A percentile compares a stretch with the other conserved stretches of the same genome.
Evolutionary conservation across 208 protist genomes (phyloP).

Genomic region (Wallacemonas sp.): DNA sequence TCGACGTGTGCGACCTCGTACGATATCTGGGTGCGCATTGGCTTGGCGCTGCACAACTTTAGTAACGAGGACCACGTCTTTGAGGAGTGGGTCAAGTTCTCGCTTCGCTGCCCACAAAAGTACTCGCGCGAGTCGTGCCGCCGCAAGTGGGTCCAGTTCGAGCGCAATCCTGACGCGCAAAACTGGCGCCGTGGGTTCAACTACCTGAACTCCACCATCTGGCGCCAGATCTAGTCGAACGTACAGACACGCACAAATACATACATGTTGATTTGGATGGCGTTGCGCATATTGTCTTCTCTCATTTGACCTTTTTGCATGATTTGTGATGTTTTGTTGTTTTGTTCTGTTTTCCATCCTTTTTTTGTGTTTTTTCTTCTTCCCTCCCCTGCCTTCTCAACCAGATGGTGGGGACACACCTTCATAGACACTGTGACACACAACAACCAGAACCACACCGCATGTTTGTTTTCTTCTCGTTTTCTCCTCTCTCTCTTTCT

Average conservation of each 20-base stretch:
- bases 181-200: conserved; percentile 88
- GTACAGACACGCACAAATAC: too few relatives aligned
- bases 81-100: conserved; percentile 88
- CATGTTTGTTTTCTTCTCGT: too few relatives aligned
- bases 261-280: too few relatives aligned
- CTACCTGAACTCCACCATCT: conserved; percentile 79
- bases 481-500: not conserved
- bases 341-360: not conserved
- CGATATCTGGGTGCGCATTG: conserved; percentile 82
- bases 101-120: conserved; percentile 73
- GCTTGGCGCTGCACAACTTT: conserved; percentile 86
- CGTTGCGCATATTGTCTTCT: too few relatives aligned
- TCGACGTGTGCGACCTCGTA: conserved; percentile 63
- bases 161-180: conserved; percentile 79
- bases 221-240: conserved; percentile 42
- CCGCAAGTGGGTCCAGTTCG: conserved; percentile 84
- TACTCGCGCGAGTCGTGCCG: conserved; percentile 76
- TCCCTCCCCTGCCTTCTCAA: not conserved
- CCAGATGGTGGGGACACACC: too few relatives aligned
- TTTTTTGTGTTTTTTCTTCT: not conserved
- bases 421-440: too few relatives aligned
- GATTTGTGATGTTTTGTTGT: not conserved
- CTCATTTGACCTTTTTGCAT: not conserved
- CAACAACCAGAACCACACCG: too few relatives aligned
- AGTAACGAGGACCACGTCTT: conserved; percentile 87